These are phyloP conservation scores for Suillus variegatus DNA, from an alignment of 768 basidiomycete species.

Conservation along the genomic window DNA sequence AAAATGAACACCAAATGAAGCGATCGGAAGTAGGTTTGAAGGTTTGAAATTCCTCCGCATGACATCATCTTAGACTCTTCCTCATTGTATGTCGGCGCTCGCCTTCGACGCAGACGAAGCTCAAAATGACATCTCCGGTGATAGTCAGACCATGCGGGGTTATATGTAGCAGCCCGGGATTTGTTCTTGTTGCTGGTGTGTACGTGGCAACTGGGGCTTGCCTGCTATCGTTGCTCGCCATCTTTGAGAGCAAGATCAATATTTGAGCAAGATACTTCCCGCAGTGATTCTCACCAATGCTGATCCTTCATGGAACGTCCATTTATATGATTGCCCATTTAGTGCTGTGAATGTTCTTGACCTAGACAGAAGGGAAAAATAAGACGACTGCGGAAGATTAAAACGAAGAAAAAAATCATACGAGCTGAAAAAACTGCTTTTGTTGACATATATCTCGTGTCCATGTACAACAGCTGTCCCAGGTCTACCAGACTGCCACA, in stretches of 20 bases:
- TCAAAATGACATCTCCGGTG: slow-evolving; percentile 32
- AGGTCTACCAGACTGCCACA: slow-evolving; percentile 33
- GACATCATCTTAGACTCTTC: slow-evolving; percentile 14
- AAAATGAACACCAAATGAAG: no score
- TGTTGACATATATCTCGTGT: slow-evolving; percentile 25
- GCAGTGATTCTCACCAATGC: slow-evolving; percentile 25
- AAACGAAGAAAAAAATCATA: slow-evolving; percentile 16
- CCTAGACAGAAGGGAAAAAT: slow-evolving; percentile 12
- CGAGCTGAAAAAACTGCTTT: slow-evolving; percentile 32
- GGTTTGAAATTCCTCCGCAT: background rate
- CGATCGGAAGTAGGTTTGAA: background rate
- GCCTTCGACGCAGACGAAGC: slow-evolving; percentile 35
- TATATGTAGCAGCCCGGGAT: slow-evolving; percentile 33
- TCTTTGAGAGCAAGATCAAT: slow-evolving; percentile 14
- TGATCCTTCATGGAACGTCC: slow-evolving; percentile 34
- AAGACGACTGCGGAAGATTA: background rate
- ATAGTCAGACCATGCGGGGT: slow-evolving; percentile 35
- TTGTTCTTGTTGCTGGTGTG: slow-evolving; percentile 23
- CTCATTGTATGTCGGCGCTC: slow-evolving; percentile 32
- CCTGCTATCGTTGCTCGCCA: slow-evolving; percentile 35
- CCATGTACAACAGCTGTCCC: slow-evolving; percentile 28
- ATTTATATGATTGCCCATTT: slow-evolving; percentile 36
- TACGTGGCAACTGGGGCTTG: slow-evolving; percentile 34
- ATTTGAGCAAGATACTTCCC: background rate
- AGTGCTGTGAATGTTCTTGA: slow-evolving; percentile 35